Base-by-base conservation (phyloP, 768 basidiomycete genomes). In the Phallus indusiatus region DNA sequence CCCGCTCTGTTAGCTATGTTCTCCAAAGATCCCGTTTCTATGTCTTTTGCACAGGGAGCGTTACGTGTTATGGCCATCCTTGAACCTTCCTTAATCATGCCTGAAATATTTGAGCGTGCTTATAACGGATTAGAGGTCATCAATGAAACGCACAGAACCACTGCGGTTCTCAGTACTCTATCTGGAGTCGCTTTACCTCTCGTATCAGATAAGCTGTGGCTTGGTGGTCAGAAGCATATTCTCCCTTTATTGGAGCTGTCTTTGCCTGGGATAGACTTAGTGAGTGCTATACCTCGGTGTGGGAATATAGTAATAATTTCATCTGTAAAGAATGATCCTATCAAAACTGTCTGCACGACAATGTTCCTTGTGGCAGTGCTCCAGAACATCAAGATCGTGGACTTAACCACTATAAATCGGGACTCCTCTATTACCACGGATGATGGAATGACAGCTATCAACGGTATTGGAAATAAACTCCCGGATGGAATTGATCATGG, bases 81-180 rank as follows among this genome's bases (percentile, higher is more conserved):
- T 7, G 93, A 96, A 66, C 91, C 95, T 0, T 75, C 78, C 17
- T 73, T 95, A 35, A 80, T 97, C 64, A 88, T 98, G 84, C 94
- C 94, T 2, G 86, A 92, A 47, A 75, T 97, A 12, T 77, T 98
- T 21, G 94, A 96, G 66, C 82, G 94, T 33, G 91, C 92, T 1
- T 93, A 95, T 62, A 80, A 88, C 37, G 93, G 93, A 0, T 75
- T 98, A n/a, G 93, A 96, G 68, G 85, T 86, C 11, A 81, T 97
- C 17, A 94, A 94, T 63, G 94, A 97, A 76, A 98, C 95, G 0
- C 92, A 96, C 69, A 77, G 94, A 46, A 96, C 94, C 4, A 93
- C 92, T 1, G 90, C 94, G 1, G 90, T 92, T 10, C 76, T 97
- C 49, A 90, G 86, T 54, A 88, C 89, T 69, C 78, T 97, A 28